phyloP scores from a whole-genome alignment of 1,139 yeast genomes.

The Barnettozyma hawaiiensis region DNA sequence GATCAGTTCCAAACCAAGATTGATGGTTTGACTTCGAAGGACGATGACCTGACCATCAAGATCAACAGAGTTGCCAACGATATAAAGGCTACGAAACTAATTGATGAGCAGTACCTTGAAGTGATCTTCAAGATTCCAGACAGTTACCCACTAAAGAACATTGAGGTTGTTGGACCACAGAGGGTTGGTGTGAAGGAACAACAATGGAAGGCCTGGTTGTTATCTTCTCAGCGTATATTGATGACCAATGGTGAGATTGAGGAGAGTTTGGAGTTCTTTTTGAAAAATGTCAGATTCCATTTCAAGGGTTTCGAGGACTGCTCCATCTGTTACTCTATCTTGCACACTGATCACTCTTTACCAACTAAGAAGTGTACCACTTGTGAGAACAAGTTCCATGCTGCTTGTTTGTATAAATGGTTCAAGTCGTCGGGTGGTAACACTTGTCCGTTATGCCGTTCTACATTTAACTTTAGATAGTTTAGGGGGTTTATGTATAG shows the following conservation, averaged over 20 bases:
- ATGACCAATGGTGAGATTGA: slow-evolving; percentile 75
- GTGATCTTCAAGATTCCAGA: slow-evolving; percentile 68
- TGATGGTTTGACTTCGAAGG: slow-evolving; percentile 33
- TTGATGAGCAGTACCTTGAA: slow-evolving; percentile 87
- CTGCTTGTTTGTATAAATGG: slow-evolving; percentile 97
- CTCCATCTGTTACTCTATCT: slow-evolving; percentile 89
- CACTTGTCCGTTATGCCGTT: slow-evolving; percentile 91
- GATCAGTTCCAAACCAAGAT: slow-evolving; percentile 43
- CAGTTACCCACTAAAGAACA: slow-evolving; percentile 68
- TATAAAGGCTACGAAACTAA: slow-evolving; percentile 64
- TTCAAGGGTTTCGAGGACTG: slow-evolving; percentile 94
- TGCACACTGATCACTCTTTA: slow-evolving; percentile 79
- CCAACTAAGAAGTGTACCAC: slow-evolving; percentile 88
- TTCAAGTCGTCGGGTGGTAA: slow-evolving; percentile 88
- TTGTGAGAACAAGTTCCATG: slow-evolving; percentile 90
- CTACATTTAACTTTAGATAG: slow-evolving; percentile 23
- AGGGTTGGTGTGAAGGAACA: slow-evolving; percentile 87
- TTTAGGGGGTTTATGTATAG: too few species aligned
- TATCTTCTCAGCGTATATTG: slow-evolving; percentile 74
- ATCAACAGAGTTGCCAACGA: slow-evolving; percentile 61
- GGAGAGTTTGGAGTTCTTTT: slow-evolving; percentile 78
- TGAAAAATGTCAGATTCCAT: slow-evolving; percentile 73
- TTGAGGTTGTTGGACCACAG: slow-evolving; percentile 69
- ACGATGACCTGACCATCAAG: slow-evolving; percentile 57
- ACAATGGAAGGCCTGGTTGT: slow-evolving; percentile 93